phyloP scores from a whole-genome alignment of 2,329 filamentous ascomycete genomes.

The Botryotinia calthae region DNA sequence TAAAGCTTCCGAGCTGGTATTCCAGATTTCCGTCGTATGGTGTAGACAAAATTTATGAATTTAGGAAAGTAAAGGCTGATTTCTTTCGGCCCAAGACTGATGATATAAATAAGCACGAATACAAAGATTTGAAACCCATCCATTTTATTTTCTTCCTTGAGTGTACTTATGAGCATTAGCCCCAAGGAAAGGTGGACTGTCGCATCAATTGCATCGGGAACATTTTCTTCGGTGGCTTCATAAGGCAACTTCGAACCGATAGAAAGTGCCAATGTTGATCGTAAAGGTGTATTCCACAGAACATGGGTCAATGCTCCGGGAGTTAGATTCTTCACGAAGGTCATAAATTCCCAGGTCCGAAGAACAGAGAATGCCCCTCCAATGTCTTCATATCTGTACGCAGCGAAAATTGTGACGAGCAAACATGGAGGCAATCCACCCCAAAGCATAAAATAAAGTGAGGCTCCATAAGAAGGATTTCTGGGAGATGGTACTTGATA shows the following conservation, averaged over 20 bases:
- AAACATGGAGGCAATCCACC: conserved; percentile 31
- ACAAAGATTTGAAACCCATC: conserved; percentile 32
- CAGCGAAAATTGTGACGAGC: conserved; percentile 28
- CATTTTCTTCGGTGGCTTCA: conserved; percentile 30
- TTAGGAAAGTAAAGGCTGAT: conserved; percentile 34
- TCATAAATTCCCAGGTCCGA: conserved; percentile 27
- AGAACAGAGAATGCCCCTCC: conserved; percentile 25
- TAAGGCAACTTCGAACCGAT: conserved; percentile 26
- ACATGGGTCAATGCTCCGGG: conserved; percentile 31
- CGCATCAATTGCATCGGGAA: conserved; percentile 27
- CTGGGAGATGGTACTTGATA: conserved; percentile 25
- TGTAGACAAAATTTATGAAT: conserved; percentile 27
- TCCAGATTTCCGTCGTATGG: conserved; percentile 26
- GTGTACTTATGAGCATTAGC: conserved; percentile 12
- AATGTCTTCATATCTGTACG: conserved; percentile 30
- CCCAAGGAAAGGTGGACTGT: conserved; percentile 33
- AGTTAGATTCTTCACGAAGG: conserved; percentile 25
- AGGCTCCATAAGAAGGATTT: conserved; percentile 26
- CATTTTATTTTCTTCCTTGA: conserved; percentile 29
- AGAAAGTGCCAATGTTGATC: conserved; percentile 31
- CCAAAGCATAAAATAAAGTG: conserved; percentile 29
- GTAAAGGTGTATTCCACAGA: conserved; percentile 31
- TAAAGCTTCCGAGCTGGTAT: conserved; percentile 22
- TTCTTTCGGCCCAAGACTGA: conserved; percentile 32
- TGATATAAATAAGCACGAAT: conserved; percentile 32